Evolutionary conservation across 768 basidiomycete genomes (phyloP), one percentile per base, ranked within the genome.

Genomic region (Suillus weaverae): DNA sequence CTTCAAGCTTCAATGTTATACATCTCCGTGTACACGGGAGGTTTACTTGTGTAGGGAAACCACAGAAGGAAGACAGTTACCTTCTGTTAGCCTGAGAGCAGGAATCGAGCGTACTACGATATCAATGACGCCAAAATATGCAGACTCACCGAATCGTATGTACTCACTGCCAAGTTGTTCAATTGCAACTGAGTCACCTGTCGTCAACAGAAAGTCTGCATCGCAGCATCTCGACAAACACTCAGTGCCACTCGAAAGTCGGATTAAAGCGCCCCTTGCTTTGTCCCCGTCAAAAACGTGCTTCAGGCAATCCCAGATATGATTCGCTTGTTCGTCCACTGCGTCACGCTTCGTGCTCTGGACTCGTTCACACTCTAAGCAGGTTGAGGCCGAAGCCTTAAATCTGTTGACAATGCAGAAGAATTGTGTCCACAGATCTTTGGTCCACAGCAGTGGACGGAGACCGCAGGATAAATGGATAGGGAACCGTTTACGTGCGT

Each of bases 251-350:
- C 56, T 39, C 22, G 9, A 26, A 36, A 50, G 36, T 26, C 55
- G 36, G 50, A n/a, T n/a, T n/a, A 16, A 51, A 8, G 32, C 6
- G 53, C 53, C 10, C 18, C 56, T 41, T 59, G 56, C 56, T 6
- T 59, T 59, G 56, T 59, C 38, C 18, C 38, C 38, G 41, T 59
- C 56, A 59, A 59, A 39, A 59, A 26, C 38, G 56, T 41, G 56
- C 56, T 59, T 59, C 38, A 59, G 38, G 56, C 18, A 59, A 59
- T 6, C 18, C 38, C 38, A 36, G 56, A 33, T 54, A 10, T 32
- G 51, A 53, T 53, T 50, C 7, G 33, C n/a, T 33, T 55, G 33
- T 18, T 2, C 18, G 5, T 39, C 36, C 26, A 57, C 22, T 30
- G 16, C 18, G 18, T 59, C 38, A 20, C 38, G 9, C 18, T 39